Evolutionary conservation across 2,329 filamentous ascomycete species (phyloP).

Genomic region (Verticillium longisporum): DNA sequence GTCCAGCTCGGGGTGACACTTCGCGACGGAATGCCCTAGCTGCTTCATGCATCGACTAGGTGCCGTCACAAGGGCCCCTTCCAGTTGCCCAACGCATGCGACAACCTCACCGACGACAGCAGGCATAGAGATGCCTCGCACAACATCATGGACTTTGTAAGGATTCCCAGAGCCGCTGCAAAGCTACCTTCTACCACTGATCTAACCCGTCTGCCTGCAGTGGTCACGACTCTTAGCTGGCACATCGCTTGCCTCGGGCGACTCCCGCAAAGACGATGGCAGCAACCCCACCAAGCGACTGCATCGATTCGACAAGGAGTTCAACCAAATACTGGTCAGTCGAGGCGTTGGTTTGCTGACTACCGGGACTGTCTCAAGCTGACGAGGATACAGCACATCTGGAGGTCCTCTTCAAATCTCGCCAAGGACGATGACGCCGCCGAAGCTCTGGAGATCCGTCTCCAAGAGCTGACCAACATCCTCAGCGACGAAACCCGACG

Average conservation of each 20-base stretch:
- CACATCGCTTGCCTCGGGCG: conserved; percentile 49
- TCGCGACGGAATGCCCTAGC: conserved; percentile 22
- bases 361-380: neutral
- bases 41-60: conserved; percentile 17
- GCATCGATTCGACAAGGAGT: conserved; percentile 62
- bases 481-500: conserved; percentile 85
- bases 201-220: conserved; percentile 26
- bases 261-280: conserved; percentile 50
- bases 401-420: conserved; percentile 56
- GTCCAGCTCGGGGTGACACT: conserved; percentile 15
- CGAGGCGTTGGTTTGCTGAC: neutral
- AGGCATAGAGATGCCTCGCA: conserved; percentile 35
- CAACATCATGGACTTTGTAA: conserved; percentile 51
- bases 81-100: neutral
- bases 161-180: conserved; percentile 16
- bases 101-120: neutral
- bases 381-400: conserved; percentile 28
- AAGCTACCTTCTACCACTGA: conserved; percentile 6
- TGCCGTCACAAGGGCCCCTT: conserved; percentile 1
- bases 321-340: conserved; percentile 53
- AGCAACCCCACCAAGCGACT: conserved; percentile 58
- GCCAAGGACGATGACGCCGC: conserved; percentile 53
- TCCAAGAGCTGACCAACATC: conserved; percentile 61
- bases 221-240: conserved; percentile 63
- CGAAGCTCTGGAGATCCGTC: conserved; percentile 54